Conservation (phyloP, 2,329 filamentous ascomycete genomes). For the Fusarium protoensiforme region DNA sequence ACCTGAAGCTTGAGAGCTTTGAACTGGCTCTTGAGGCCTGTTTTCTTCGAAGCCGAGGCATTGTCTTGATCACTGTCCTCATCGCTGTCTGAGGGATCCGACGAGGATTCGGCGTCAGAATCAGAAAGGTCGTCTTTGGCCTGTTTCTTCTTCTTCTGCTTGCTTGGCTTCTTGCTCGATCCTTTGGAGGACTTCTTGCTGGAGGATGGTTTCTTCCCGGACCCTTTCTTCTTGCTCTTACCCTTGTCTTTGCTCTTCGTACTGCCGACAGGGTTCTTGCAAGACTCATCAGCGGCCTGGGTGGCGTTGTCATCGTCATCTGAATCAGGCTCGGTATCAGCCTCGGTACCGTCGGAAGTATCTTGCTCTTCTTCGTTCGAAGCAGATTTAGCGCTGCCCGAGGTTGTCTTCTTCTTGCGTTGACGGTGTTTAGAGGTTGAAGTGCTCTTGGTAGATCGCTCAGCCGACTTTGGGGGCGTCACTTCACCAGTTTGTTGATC, state of each 20-base stretch:
- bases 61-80: conserved; percentile 29
- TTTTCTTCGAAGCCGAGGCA: background rate
- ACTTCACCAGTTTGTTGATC: conserved; percentile 10
- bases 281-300: background rate
- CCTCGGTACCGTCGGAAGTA: conserved; percentile 17
- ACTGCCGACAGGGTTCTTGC: conserved; percentile 25
- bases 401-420: conserved; percentile 24
- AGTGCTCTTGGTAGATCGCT: conserved; percentile 12
- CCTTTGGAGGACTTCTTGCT: conserved; percentile 14
- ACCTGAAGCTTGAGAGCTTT: conserved; percentile 44
- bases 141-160: conserved; percentile 24
- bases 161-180: conserved; percentile 8
- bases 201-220: conserved; percentile 3
- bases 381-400: conserved; percentile 1
- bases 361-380: conserved; percentile 19
- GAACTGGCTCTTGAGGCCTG: conserved; percentile 44
- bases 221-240: conserved; percentile 18
- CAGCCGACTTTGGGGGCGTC: conserved; percentile 12
- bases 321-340: conserved; percentile 26
- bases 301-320: conserved; percentile 23
- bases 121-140: conserved; percentile 1
- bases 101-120: conserved; percentile 38
- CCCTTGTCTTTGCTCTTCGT: conserved; percentile 15
- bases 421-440: conserved; percentile 20
- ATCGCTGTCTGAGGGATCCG: conserved; percentile 35